Conservation (phyloP, 495 filamentous ascomycete genomes). For the Neurospora tetrasperma region DNA sequence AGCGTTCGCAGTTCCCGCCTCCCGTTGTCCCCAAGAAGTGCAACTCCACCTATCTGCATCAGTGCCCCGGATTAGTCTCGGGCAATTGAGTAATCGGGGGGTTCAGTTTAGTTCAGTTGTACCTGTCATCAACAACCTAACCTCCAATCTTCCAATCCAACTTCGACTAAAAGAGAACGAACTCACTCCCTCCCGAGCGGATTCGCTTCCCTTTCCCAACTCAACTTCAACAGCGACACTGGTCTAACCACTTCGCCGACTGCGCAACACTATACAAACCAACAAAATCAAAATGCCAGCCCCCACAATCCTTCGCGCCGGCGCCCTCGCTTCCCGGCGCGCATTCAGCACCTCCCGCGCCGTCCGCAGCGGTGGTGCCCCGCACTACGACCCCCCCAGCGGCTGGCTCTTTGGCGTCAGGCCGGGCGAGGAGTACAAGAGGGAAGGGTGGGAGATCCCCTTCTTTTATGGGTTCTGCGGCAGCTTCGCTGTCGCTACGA, state of each 20-base stretch:
- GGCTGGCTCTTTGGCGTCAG: constrained; percentile 87
- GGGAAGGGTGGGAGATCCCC: constrained; percentile 89
- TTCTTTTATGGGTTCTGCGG: constrained; percentile 87
- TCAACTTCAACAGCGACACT: too few relatives aligned
- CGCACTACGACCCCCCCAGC: constrained; percentile 79
- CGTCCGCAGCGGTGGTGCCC: constrained; percentile 47
- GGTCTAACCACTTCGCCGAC: too few relatives aligned
- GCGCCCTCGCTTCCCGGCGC: constrained; percentile 10
- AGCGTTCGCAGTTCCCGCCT: not conserved
- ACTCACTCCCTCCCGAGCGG: too few relatives aligned
- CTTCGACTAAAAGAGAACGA: too few relatives aligned
- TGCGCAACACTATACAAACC: too few relatives aligned
- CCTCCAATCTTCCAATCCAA: not conserved
- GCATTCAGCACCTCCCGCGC: constrained; percentile 27
- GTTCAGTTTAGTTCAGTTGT: not conserved
- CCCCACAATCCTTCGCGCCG: not conserved
- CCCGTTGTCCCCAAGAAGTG: not conserved
- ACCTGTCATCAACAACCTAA: not conserved
- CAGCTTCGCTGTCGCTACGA: constrained; percentile 57
- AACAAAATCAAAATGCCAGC: not conserved
- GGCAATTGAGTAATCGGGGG: not conserved
- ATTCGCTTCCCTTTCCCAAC: too few relatives aligned
- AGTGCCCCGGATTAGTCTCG: not conserved
- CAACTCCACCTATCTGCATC: not conserved
- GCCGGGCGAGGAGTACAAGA: constrained; percentile 88